A percentile compares a stretch with the other conserved stretches of the same genome.
Evolutionary conservation across 441 rosid species (phyloP).

Genomic region (Aquilaria agallochum): DNA sequence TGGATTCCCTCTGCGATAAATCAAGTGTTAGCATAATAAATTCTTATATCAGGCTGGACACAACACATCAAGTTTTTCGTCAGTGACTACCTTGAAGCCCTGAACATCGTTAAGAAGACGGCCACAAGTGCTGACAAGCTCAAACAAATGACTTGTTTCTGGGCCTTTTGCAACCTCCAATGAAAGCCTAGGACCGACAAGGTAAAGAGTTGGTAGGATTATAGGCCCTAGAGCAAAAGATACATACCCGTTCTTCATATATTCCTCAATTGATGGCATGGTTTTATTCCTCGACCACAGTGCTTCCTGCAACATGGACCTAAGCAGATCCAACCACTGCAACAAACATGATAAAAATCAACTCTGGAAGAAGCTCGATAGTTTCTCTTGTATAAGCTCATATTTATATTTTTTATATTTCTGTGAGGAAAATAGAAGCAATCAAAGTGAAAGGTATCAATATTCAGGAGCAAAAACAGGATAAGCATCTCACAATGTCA

Average conservation of each 20-base stretch:
- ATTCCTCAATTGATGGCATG: slow-evolving; percentile 60
- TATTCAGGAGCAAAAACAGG: not conserved
- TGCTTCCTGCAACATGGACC: slow-evolving; percentile 65
- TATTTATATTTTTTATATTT: not conserved
- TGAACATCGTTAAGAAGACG: slow-evolving; percentile 78
- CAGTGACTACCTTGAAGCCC: slow-evolving; percentile 45
- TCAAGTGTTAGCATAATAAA: not conserved
- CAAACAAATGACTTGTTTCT: slow-evolving; percentile 36
- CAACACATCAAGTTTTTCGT: not conserved
- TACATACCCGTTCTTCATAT: slow-evolving; percentile 58
- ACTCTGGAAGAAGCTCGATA: not conserved
- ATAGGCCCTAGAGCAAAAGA: slow-evolving; percentile 86
- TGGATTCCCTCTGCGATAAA: slow-evolving; percentile 58
- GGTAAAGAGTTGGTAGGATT: slow-evolving; percentile 59
- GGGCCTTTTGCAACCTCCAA: slow-evolving; percentile 34
- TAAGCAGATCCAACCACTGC: slow-evolving; percentile 82
- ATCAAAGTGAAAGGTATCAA: not conserved
- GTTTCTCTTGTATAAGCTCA: not conserved
- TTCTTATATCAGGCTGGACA: not conserved
- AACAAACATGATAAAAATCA: slow-evolving; percentile 12
- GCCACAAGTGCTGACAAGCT: slow-evolving; percentile 66
- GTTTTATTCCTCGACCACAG: slow-evolving; percentile 45
- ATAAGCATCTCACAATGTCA: slow-evolving; percentile 37
- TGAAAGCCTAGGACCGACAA: slow-evolving; percentile 60
- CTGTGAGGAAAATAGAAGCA: not conserved